Evolutionary conservation across 208 protist species (phyloP).

Genomic region (Borovskyia barvae): DNA sequence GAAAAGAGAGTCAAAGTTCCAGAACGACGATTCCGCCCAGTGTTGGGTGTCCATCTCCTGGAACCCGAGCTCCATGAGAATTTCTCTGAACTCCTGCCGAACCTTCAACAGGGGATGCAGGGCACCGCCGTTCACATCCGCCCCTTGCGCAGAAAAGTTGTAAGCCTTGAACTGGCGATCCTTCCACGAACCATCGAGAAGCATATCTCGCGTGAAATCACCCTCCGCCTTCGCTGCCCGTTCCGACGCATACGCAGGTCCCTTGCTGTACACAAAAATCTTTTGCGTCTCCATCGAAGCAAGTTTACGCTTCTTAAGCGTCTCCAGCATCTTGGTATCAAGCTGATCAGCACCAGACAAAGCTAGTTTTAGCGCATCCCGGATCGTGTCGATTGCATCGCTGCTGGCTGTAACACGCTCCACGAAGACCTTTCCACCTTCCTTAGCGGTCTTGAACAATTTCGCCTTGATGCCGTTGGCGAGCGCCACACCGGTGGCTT

Average conservation of each 20-base stretch:
- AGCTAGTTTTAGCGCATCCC: constrained; percentile 38
- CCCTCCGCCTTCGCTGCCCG: constrained; percentile 70
- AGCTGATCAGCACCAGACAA: constrained; percentile 20
- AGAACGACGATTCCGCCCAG: constrained; percentile 99
- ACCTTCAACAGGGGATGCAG: constrained; percentile 99
- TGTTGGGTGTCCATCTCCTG: constrained; percentile 99
- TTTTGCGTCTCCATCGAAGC: constrained; percentile 74
- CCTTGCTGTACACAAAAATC: constrained; percentile 81
- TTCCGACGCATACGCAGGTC: constrained; percentile 63
- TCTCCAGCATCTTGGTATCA: constrained; percentile 67
- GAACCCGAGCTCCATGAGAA: constrained; percentile 99
- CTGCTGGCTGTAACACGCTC: constrained; percentile 32
- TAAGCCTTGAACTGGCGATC: constrained; percentile 95
- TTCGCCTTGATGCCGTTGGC: constrained; percentile 93
- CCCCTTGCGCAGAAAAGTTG: constrained; percentile 95
- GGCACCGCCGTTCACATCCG: constrained; percentile 84
- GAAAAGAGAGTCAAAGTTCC: constrained; percentile 99
- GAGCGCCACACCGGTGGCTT: constrained; percentile 70
- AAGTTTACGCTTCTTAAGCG: constrained; percentile 93
- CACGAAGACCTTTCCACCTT: constrained; percentile 49
- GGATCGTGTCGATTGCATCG: constrained; percentile 35
- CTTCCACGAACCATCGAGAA: constrained; percentile 93
- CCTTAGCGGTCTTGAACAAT: constrained; percentile 90
- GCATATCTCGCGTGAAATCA: constrained; percentile 95
- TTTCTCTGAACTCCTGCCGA: constrained; percentile 97